A percentile compares a stretch with the other conserved stretches of the same genome.
These are phyloP conservation scores for Claviceps paspali DNA, from an alignment of 2,329 filamentous ascomycete genomes.

Conservation along the genomic window DNA sequence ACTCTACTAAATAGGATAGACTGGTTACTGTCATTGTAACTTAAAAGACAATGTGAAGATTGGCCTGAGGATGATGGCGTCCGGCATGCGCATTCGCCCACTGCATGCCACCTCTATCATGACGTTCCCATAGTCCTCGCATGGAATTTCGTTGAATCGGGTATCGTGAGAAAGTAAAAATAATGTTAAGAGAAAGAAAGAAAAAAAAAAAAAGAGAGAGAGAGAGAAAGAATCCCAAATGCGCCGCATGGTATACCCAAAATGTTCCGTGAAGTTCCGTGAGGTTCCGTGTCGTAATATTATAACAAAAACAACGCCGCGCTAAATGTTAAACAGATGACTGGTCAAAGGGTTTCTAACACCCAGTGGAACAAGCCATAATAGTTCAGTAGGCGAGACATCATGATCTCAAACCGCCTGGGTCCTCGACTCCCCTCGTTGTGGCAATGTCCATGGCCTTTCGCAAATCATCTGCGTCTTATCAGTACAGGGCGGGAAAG, in stretches of 20 bases:
- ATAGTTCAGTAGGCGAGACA: background rate
- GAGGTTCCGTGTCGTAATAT: conserved; percentile 1
- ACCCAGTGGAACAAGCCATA: no score
- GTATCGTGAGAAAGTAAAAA: no score
- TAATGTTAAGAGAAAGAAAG: background rate
- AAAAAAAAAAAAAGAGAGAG: background rate
- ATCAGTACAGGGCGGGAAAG: conserved; percentile 6
- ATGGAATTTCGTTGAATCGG: background rate
- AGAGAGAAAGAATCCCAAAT: background rate
- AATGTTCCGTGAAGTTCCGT: no score
- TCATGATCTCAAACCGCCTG: conserved; percentile 4
- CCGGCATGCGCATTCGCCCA: background rate
- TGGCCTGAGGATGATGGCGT: background rate
- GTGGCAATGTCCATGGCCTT: conserved; percentile 55
- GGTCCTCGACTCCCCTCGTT: conserved; percentile 27
- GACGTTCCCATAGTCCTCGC: background rate
- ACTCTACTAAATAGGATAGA: no score
- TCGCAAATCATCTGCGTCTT: conserved; percentile 46
- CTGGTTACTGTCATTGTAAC: no score
- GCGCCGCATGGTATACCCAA: background rate
- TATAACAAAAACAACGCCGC: conserved; percentile 4
- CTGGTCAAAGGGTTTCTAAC: background rate
- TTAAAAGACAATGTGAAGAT: no score
- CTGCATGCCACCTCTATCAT: background rate
- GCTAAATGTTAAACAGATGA: conserved; percentile 3